phyloP scores from a whole-genome alignment of 2,329 filamentous ascomycete species.

The Hypomyces perniciosus region DNA sequence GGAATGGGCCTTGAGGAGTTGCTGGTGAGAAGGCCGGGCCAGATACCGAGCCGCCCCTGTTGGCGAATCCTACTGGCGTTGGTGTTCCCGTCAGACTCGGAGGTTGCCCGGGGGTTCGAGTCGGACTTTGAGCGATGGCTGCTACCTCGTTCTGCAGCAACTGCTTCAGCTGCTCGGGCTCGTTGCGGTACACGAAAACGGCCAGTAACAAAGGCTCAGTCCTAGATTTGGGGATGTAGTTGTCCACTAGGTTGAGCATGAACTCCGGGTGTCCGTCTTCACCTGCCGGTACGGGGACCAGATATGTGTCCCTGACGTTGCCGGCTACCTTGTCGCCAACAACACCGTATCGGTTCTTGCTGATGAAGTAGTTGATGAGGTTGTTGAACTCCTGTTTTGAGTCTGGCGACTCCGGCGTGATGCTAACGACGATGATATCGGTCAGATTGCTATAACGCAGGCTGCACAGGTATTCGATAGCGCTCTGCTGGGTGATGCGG shows the following conservation, averaged over 20 bases:
- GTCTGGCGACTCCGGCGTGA: slow-evolving; percentile 58
- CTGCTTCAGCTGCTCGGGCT: slow-evolving; percentile 33
- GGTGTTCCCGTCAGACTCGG: slow-evolving; percentile 26
- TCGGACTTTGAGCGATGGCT: slow-evolving; percentile 1
- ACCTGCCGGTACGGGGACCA: slow-evolving; percentile 77
- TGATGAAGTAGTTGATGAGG: slow-evolving; percentile 82
- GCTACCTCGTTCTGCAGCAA: slow-evolving; percentile 17
- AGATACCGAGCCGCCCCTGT: slow-evolving; percentile 43
- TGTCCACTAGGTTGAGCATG: slow-evolving; percentile 80
- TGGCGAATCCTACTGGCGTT: slow-evolving; percentile 28
- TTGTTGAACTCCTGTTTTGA: slow-evolving; percentile 61
- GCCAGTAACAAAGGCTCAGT: slow-evolving; percentile 73
- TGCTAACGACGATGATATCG: slow-evolving; percentile 74
- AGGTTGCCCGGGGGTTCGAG: slow-evolving; percentile 2
- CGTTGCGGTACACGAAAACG: slow-evolving; percentile 75
- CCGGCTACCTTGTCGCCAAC: slow-evolving; percentile 68
- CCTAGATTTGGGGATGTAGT: slow-evolving; percentile 65
- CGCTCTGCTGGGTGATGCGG: slow-evolving; percentile 74
- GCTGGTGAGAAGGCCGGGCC: slow-evolving; percentile 51
- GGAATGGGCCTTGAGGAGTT: slow-evolving; percentile 31
- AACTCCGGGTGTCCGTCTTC: slow-evolving; percentile 72
- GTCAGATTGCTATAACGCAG: slow-evolving; percentile 75
- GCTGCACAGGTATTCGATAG: slow-evolving; percentile 85
- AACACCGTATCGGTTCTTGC: slow-evolving; percentile 80
- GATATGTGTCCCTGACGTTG: slow-evolving; percentile 83